Evolutionary conservation across 306 rosid genomes (phyloP).

Genomic region (Sindora glabra): DNA sequence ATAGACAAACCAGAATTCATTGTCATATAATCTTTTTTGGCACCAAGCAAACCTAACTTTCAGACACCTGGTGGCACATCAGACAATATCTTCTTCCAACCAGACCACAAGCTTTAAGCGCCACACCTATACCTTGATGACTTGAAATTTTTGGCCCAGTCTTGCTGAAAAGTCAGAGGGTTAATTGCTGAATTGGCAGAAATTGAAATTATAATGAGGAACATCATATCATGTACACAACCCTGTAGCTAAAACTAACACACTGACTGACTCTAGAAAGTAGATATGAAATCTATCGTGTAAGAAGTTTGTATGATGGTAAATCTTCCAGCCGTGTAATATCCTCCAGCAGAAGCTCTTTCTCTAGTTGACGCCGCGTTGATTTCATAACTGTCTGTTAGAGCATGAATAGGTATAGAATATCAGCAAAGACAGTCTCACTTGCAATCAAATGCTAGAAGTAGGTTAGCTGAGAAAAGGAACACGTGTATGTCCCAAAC

Average conservation of each 20-base stretch:
- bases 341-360: constrained; percentile 78
- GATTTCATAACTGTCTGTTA: constrained; percentile 91
- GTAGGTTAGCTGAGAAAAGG: constrained; percentile 1
- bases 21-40: constrained; percentile 3
- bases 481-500: not conserved
- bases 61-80: constrained; percentile 15
- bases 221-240: constrained; percentile 43
- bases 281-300: constrained; percentile 43
- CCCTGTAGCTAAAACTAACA: constrained; percentile 30
- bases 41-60: constrained; percentile 26
- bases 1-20: constrained; percentile 32
- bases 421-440: constrained; percentile 18
- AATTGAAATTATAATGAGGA: constrained; percentile 17
- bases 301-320: constrained; percentile 81
- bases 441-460: not conserved
- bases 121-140: constrained; percentile 31
- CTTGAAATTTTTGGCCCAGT: constrained; percentile 5
- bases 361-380: constrained; percentile 89
- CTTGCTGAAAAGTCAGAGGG: constrained; percentile 28
- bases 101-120: constrained; percentile 8
- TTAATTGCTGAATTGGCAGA: constrained; percentile 25
- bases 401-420: not conserved
- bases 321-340: constrained; percentile 71
- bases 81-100: constrained; percentile 16
- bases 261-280: constrained; percentile 9